These are phyloP conservation scores for Pestalotiopsis sp. DNA, from an alignment of 2,329 filamentous ascomycete species.

Conservation along the genomic window DNA sequence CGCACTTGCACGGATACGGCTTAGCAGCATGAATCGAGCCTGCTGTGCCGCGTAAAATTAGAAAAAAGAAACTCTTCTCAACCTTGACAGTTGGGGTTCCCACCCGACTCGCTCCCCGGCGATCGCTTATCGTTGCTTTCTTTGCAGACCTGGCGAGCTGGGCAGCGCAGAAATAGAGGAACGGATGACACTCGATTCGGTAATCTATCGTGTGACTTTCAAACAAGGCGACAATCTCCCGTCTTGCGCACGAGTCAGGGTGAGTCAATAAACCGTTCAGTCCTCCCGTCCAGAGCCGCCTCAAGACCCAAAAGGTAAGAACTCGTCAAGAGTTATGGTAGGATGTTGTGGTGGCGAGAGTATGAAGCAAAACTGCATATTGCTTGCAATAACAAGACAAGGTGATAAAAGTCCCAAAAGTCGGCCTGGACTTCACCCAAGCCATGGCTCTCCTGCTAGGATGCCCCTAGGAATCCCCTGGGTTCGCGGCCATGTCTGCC, in stretches of 20 bases:
- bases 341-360: background rate
- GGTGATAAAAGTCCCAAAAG: background rate
- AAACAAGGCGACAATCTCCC: background rate
- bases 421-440: background rate
- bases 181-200: background rate
- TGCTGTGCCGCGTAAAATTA: constrained; percentile 2
- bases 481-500: background rate
- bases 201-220: background rate
- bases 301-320: background rate
- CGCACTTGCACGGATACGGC: background rate
- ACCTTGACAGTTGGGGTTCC: background rate
- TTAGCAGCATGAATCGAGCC: background rate
- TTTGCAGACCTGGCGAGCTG: background rate
- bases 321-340: background rate
- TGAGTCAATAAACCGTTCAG: background rate
- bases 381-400: background rate
- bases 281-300: background rate
- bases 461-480: background rate
- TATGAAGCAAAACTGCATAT: background rate
- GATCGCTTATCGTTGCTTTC: background rate
- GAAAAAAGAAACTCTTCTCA: background rate
- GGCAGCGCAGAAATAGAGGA: background rate
- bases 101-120: background rate
- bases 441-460: background rate
- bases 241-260: background rate